Percentiles rank a stretch among this genome's conserved stretches.
Conservation (phyloP, 805 yeast genomes). For the Candida dendrica region DNA sequence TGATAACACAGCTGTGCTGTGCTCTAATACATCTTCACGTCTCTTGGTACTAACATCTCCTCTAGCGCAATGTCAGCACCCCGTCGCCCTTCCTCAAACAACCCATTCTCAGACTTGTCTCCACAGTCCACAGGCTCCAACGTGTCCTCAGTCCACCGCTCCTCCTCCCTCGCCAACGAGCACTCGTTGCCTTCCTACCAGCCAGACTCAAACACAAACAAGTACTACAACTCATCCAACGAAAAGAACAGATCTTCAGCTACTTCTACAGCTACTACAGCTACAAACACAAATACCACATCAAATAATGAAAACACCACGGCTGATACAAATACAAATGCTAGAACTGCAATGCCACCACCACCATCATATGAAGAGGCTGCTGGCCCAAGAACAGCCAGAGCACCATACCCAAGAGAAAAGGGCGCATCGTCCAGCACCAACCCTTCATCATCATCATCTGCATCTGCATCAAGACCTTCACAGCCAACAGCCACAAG, state of each 20-base stretch:
- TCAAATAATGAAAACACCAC: conserved; percentile 8
- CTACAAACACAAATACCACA: conserved; percentile 12
- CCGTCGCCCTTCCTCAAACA: conserved; percentile 32
- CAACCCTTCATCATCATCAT: conserved; percentile 4
- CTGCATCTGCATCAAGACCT: conserved; percentile 1
- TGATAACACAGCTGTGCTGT: neutral
- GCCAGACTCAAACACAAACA: conserved; percentile 24
- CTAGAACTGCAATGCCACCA: conserved; percentile 18
- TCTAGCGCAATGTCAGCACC: conserved; percentile 10
- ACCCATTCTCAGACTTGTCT: conserved; percentile 44
- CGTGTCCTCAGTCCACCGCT: neutral
- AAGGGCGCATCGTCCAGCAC: conserved; percentile 28
- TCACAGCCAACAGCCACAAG: conserved; percentile 16
- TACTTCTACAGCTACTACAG: neutral
- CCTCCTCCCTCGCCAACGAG: conserved; percentile 1
- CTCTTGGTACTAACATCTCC: neutral
- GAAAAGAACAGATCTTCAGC: conserved; percentile 6
- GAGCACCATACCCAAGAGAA: conserved; percentile 47
- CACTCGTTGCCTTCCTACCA: conserved; percentile 25
- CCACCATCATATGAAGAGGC: conserved; percentile 68
- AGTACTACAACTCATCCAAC: conserved; percentile 22
- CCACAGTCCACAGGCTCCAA: conserved; percentile 26
- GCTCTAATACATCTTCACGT: too few relatives aligned
- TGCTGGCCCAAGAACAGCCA: conserved; percentile 40
- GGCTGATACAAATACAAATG: conserved; percentile 6